Evolutionary conservation across 257 asterid genomes (phyloP).

Genomic region (Solanum arcanum): DNA sequence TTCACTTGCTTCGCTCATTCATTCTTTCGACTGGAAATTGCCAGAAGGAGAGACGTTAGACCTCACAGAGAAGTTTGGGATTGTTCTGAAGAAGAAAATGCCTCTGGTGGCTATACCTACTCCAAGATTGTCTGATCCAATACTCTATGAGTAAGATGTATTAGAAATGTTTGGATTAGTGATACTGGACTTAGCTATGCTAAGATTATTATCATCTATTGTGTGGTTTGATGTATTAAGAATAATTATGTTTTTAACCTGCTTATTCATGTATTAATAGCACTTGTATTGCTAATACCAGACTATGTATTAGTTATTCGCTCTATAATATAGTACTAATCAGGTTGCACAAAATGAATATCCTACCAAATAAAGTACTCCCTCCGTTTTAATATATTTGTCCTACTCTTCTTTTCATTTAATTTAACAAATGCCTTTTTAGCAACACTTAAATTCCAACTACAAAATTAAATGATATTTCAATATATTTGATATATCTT

Average conservation of each 20-base stretch:
- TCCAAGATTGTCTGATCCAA: background rate
- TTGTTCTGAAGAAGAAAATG: background rate
- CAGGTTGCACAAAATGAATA: background rate
- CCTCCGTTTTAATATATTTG: background rate
- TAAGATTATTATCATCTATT: too few relatives aligned
- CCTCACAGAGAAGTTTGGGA: background rate
- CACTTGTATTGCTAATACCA: too few relatives aligned
- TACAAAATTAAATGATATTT: background rate
- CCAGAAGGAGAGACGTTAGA: background rate
- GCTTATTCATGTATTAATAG: too few relatives aligned
- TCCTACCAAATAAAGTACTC: background rate
- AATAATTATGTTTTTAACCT: too few relatives aligned
- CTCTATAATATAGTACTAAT: background rate
- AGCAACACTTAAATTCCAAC: background rate
- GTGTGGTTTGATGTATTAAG: too few relatives aligned
- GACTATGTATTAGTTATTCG: background rate
- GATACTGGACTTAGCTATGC: too few relatives aligned
- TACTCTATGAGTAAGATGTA: background rate
- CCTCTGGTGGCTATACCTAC: background rate
- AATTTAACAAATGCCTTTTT: too few relatives aligned
- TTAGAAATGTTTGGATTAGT: too few relatives aligned
- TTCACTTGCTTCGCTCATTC: background rate
- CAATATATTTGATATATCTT: too few relatives aligned
- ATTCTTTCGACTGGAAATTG: background rate
- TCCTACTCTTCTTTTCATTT: background rate